Base-by-base conservation (phyloP, 768 basidiomycete genomes). In the Cantharellus cinnabarinus region DNA sequence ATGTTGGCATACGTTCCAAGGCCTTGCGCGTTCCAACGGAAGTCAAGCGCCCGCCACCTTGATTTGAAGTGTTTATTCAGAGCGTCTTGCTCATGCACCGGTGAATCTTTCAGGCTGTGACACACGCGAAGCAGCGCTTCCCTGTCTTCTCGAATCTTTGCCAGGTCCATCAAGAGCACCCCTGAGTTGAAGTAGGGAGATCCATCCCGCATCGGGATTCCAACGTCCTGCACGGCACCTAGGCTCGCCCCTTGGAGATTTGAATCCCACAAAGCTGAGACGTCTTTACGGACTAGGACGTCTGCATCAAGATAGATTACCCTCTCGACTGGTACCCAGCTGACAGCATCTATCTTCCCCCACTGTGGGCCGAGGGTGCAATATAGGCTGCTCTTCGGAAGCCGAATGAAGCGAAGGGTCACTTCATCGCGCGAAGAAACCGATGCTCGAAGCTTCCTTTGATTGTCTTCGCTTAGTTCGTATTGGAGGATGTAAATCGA, bases 1-100 rank as follows among this genome's bases (percentile, higher is more conserved):
- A 63, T 64, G 14, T 66, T 64, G 3, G 75, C 76, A 62, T 79
- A 81, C 5, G 78, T 77, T 5, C 77, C 77, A 38, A 79, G 67
- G 3, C 79, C 79, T 55, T 78, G 77, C 2, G 77, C 78, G 59
- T 80, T 80, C 77, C 77, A 80, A 40, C 58, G 60, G 39, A 77
- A 66, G 56, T 66, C 65, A 38, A 80, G 59, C 42, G 68, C 57
- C n/a, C 62, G 61, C 77, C 77, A 79, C 41, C 71, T 65, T 3
- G 60, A 67, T n/a, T 61, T 63, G 62, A 79, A 79, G 64, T 74
- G 70, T 20, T 60, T 64, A 61, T 79, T 79, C 59, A 80, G 67
- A 4, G 66, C 72, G 63, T 81, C 79, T 58, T 80, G 79, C 60
- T 79, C 78, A 2, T 62, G 64, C 62, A 68, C 74, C 39, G 51